Base-by-base conservation (phyloP, 768 basidiomycete genomes). In the Mycena floridula region DNA sequence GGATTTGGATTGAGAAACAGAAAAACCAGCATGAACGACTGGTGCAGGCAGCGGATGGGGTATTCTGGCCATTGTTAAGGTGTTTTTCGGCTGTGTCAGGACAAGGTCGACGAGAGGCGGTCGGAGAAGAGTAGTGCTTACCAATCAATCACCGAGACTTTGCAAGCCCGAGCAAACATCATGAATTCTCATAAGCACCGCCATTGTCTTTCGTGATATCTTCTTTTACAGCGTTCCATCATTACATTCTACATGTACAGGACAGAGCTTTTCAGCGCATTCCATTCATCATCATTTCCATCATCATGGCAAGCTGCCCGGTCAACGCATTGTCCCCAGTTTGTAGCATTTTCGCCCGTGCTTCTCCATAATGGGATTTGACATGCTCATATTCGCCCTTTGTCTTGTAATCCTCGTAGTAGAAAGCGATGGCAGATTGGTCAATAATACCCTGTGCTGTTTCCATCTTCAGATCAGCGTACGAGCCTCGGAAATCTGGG, bases 1-100 rank as follows among this genome's bases (percentile, higher is more conserved):
- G 43, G 84, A 89, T 70, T 89, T 89, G 51, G 85, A 87, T 61
- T 87, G 87, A 49, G 82, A 70, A 39, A 82, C 68, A 7, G 80
- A 79, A 63, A 84, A 79, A 22, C 81, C 76, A 27, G 81, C 77
- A 50, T 86, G 83, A 24, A 85, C 69, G 32, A 82, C 83, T 44
- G 87, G 83, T 4, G 87, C 83, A 23, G 85, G 86, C 1, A 89
- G 62, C 12, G 83, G 76, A 12, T 77, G 77, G 50, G 81, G 80
- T 12, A 76, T 64, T 68, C 79, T 73, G 47, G 76, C 58, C 11
- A 79, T 59, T 23, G 77, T n/a, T n/a, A n/a, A n/a, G n/a, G n/a
- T n/a, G n/a, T n/a, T n/a, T n/a, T n/a, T n/a, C n/a, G n/a, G n/a
- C n/a, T n/a, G n/a, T n/a, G n/a, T n/a, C n/a, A n/a, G n/a, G n/a